A percentile compares a stretch with the other conserved stretches of the same genome.
Evolutionary conservation across 2,329 filamentous ascomycete genomes (phyloP).

Genomic region (Venturia oleaginea): DNA sequence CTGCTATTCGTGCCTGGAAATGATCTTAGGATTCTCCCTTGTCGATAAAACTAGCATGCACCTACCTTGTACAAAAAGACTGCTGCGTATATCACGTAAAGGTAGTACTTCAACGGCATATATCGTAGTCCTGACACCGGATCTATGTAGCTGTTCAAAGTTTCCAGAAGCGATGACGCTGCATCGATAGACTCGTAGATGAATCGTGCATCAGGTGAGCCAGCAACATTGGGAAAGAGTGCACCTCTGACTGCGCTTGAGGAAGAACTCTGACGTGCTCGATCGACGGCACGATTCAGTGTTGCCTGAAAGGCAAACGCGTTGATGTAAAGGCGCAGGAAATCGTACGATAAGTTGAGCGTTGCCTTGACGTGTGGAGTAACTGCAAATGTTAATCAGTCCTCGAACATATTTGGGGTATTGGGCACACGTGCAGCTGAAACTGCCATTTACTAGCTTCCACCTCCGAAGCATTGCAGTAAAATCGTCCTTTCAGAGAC

Average conservation of each 20-base stretch:
- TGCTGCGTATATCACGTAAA: constrained; percentile 40
- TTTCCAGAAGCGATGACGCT: constrained; percentile 40
- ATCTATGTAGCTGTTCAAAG: constrained; percentile 41
- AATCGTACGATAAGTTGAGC: constrained; percentile 62
- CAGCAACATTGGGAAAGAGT: constrained; percentile 41
- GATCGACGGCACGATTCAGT: constrained; percentile 37
- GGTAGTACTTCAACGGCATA: constrained; percentile 41
- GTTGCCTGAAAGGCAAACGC: constrained; percentile 69
- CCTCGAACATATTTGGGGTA: background rate
- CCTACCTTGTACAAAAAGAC: constrained; percentile 35
- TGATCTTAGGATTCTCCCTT: background rate
- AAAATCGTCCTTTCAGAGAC: background rate
- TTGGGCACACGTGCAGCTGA: background rate
- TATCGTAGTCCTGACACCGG: constrained; percentile 37
- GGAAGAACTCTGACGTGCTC: constrained; percentile 17
- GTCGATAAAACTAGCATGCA: background rate
- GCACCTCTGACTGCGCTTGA: constrained; percentile 21
- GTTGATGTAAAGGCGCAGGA: constrained; percentile 63
- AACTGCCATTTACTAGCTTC: background rate
- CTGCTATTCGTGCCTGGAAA: background rate
- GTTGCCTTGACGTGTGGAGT: constrained; percentile 58
- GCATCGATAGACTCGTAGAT: constrained; percentile 43
- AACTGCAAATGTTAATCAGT: constrained; percentile 30
- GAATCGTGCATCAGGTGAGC: constrained; percentile 39
- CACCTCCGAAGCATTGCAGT: constrained; percentile 1